These are phyloP conservation scores for Suzukiozyma palmioleophila DNA, from an alignment of 1,139 yeast species.

Conservation along the genomic window DNA sequence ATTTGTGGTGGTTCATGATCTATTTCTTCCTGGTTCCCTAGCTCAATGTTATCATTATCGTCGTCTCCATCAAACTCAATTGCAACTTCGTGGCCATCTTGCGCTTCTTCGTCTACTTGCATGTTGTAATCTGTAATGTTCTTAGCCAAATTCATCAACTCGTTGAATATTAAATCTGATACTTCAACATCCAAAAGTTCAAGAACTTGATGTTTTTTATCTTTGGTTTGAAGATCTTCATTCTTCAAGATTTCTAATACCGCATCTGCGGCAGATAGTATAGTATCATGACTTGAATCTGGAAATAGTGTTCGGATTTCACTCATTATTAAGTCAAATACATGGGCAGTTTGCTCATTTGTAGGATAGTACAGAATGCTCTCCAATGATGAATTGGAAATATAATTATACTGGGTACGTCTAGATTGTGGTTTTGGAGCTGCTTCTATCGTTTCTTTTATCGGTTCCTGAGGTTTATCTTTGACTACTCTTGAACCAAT, in stretches of 20 bases:
- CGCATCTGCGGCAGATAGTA: conserved; percentile 62
- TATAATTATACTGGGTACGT: conserved; percentile 2
- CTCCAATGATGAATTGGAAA: conserved; percentile 9
- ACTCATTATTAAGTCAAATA: conserved; percentile 27
- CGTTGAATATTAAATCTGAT: conserved; percentile 46
- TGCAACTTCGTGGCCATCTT: conserved; percentile 16
- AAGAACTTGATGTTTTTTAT: conserved; percentile 32
- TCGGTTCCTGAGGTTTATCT: conserved; percentile 2
- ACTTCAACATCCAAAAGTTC: conserved; percentile 45
- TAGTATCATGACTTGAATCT: conserved; percentile 40
- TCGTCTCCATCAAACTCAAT: conserved; percentile 23
- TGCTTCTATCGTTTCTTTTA: not conserved
- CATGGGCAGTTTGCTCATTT: conserved; percentile 22
- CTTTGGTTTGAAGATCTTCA: conserved; percentile 22
- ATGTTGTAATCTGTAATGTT: conserved; percentile 54
- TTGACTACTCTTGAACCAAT: conserved; percentile 46
- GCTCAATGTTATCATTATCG: conserved; percentile 23
- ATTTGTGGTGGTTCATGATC: conserved; percentile 1
- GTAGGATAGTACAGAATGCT: conserved; percentile 13
- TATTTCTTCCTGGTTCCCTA: conserved; percentile 13
- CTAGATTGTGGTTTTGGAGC: not conserved
- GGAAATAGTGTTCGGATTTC: conserved; percentile 25
- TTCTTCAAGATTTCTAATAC: conserved; percentile 56
- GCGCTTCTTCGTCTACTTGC: conserved; percentile 19
- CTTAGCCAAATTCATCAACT: conserved; percentile 46